These are phyloP conservation scores for Globisporangium solare DNA, from an alignment of 352 stramenopile species.

Conservation along the genomic window DNA sequence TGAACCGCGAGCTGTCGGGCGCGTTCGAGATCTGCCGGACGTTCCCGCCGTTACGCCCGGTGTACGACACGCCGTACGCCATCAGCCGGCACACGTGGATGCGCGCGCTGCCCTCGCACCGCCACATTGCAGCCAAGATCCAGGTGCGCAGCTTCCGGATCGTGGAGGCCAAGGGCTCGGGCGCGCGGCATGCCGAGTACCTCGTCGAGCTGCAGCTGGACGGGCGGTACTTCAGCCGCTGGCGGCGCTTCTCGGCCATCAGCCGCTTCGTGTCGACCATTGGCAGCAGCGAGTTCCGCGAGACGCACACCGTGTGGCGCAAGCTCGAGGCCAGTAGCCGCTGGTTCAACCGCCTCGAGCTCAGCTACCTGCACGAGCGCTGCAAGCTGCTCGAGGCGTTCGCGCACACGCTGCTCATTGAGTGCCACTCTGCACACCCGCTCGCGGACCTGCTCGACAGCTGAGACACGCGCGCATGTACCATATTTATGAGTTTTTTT, in stretches of 20 bases:
- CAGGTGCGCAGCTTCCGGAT: constrained; percentile 83
- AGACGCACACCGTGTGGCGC: constrained; percentile 51
- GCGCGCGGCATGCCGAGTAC: constrained; percentile 74
- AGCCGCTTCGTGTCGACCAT: constrained; percentile 55
- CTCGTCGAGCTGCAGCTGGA: constrained; percentile 76
- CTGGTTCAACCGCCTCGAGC: constrained; percentile 82
- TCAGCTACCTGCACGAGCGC: constrained; percentile 78
- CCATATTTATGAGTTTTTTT: neutral
- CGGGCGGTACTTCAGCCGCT: constrained; percentile 64
- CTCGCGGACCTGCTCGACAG: constrained; percentile 58
- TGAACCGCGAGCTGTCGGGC: constrained; percentile 60
- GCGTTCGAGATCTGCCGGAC: constrained; percentile 73
- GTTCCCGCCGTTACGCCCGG: constrained; percentile 45
- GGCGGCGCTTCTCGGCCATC: constrained; percentile 75
- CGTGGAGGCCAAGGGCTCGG: constrained; percentile 41
- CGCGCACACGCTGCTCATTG: constrained; percentile 62
- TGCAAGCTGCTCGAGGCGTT: constrained; percentile 77
- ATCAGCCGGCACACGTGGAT: constrained; percentile 63
- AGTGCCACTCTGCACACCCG: constrained; percentile 65
- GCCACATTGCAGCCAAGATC: constrained; percentile 73
- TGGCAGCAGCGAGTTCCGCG: constrained; percentile 46
- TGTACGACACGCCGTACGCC: constrained; percentile 62
- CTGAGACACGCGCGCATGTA: constrained; percentile 1
- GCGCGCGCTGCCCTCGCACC: constrained; percentile 54
- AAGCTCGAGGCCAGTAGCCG: constrained; percentile 50